Evolutionary conservation across 495 filamentous ascomycete genomes (phyloP).

Genomic region (Cetradonia linearis): DNA sequence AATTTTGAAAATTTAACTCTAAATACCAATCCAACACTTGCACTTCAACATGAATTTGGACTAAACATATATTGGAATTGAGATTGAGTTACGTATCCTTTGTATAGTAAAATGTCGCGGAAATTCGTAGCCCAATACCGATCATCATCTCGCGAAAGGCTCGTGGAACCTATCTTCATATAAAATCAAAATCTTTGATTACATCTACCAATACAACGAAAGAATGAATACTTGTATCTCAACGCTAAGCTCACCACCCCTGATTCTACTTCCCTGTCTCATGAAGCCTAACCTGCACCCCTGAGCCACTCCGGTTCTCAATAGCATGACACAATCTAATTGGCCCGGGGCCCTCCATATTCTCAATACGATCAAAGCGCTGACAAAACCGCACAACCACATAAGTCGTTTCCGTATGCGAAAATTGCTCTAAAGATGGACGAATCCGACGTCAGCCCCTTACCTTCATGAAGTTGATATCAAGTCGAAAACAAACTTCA

Average conservation of each 20-base stretch:
- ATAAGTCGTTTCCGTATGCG: slow-evolving; percentile 40
- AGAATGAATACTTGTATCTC: too few species aligned
- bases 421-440: slow-evolving; percentile 35
- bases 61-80: too few species aligned
- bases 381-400: slow-evolving; percentile 46
- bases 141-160: too few species aligned
- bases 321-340: slow-evolving; percentile 37
- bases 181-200: too few species aligned
- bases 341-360: slow-evolving; percentile 24
- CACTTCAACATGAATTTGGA: too few species aligned
- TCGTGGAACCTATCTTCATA: too few species aligned
- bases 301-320: slow-evolving; percentile 39
- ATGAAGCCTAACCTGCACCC: slow-evolving; percentile 34
- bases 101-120: too few species aligned
- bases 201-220: too few species aligned
- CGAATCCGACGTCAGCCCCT: slow-evolving; percentile 2
- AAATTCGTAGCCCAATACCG: too few species aligned
- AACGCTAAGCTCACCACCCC: too few species aligned
- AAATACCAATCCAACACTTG: neutral
- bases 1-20: neutral
- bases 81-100: neutral
- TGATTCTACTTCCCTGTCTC: slow-evolving; percentile 22
- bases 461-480: neutral
- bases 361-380: slow-evolving; percentile 42
- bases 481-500: slow-evolving; percentile 31